These are phyloP conservation scores for Lonicera japonica DNA, from an alignment of 129 eudicot genomes.

Conservation along the genomic window DNA sequence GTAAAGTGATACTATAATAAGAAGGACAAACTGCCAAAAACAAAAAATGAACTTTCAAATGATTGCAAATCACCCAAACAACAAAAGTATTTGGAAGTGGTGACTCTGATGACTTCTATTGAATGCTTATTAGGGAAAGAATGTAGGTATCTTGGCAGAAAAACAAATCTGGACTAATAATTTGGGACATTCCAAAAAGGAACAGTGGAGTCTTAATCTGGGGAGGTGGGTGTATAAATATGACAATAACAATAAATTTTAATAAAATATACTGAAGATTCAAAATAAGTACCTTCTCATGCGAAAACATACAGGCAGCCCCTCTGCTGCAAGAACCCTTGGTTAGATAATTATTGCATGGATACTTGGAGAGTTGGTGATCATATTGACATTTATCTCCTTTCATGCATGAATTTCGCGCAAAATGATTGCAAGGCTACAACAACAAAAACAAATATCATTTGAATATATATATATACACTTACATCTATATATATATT, in stretches of 20 bases:
- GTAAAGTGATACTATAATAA: too few relatives aligned
- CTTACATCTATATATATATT: too few relatives aligned
- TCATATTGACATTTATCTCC: conserved; percentile 87
- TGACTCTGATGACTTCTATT: too few relatives aligned
- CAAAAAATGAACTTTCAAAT: too few relatives aligned
- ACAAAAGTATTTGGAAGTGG: too few relatives aligned
- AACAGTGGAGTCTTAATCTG: too few relatives aligned
- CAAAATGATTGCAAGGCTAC: conserved; percentile 86
- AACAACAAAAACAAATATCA: conserved; percentile 18
- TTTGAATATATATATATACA: conserved; percentile 1
- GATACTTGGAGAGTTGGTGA: conserved; percentile 85
- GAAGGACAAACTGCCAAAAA: too few relatives aligned
- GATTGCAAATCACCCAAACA: not conserved
- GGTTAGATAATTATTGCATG: conserved; percentile 42
- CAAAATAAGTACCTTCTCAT: conserved; percentile 41
- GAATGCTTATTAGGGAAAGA: too few relatives aligned
- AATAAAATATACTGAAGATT: not conserved
- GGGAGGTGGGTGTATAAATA: too few relatives aligned
- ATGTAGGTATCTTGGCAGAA: too few relatives aligned
- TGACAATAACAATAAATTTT: not conserved
- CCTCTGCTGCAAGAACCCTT: conserved; percentile 79
- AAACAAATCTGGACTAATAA: too few relatives aligned
- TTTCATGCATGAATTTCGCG: conserved; percentile 86
- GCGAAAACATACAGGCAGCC: conserved; percentile 70
- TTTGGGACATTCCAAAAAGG: too few relatives aligned